Conservation (phyloP, 352 stramenopile genomes). For the Globisporangium iwayamae region DNA sequence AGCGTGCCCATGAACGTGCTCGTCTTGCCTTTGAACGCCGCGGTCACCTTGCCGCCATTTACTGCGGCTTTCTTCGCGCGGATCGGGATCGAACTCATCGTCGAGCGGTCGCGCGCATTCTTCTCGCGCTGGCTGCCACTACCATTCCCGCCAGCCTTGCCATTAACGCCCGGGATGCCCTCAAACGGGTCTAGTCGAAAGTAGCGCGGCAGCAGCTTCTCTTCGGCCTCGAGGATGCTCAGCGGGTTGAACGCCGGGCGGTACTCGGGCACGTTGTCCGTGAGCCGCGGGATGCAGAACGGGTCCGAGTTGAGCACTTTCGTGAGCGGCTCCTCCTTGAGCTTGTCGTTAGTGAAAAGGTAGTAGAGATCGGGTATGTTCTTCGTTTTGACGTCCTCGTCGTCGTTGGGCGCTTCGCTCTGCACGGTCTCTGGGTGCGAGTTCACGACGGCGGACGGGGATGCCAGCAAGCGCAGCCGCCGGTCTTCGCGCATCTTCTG, state of each 20-base stretch:
- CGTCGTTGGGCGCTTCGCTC: slow-evolving; percentile 10
- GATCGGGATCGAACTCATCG: slow-evolving; percentile 10
- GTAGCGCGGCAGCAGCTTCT: slow-evolving; percentile 64
- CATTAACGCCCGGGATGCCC: slow-evolving; percentile 14
- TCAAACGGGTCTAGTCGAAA: slow-evolving; percentile 48
- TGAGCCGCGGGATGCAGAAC: slow-evolving; percentile 70
- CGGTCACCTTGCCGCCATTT: not conserved
- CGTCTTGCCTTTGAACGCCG: slow-evolving; percentile 27
- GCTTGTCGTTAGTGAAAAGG: slow-evolving; percentile 63
- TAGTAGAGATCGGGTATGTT: slow-evolving; percentile 47
- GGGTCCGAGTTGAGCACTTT: slow-evolving; percentile 52
- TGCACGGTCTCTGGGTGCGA: slow-evolving; percentile 12
- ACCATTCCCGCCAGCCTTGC: slow-evolving; percentile 4
- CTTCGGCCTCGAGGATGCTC: slow-evolving; percentile 64
- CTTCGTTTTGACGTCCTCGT: slow-evolving; percentile 20
- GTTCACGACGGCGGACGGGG: slow-evolving; percentile 7
- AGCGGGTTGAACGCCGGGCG: slow-evolving; percentile 64
- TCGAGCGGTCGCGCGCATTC: slow-evolving; percentile 11
- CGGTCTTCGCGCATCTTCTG: slow-evolving; percentile 9
- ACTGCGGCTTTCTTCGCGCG: slow-evolving; percentile 1
- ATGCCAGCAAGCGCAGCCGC: not conserved
- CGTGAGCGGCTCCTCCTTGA: slow-evolving; percentile 48
- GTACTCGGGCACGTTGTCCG: slow-evolving; percentile 72
- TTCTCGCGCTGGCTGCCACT: not conserved
- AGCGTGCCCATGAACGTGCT: slow-evolving; percentile 60